Base-by-base conservation (phyloP, 306 rosid species). In the Phaseolus lunatus region DNA sequence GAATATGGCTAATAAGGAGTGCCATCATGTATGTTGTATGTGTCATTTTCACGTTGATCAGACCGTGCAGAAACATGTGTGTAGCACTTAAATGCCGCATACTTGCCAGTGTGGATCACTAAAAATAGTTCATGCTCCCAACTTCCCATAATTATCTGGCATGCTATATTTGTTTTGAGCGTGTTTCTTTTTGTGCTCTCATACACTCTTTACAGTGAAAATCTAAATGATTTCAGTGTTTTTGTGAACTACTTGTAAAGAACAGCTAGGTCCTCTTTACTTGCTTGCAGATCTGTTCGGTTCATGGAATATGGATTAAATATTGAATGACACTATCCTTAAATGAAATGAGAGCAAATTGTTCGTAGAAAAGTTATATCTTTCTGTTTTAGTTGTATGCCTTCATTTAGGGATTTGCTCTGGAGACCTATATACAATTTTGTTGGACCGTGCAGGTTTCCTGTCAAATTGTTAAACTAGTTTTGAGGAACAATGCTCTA, bases 401-500 rank as follows among this genome's bases (percentile, higher is more conserved):
- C 75, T 75, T 49, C 76, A 54, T 73, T 72, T 85, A 73, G 87
- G 88, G 72, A 58, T 76, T 86, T 84, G 87, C 79, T 86, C 75
- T 81, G 83, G 90, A 19, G 59, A 87, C 76, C 86, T 80, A 85
- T 82, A 58, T 86, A 73, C 61, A 52, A 58, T 90, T 82, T 87
- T 92, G 89, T 88, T 87, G 87, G 87, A 84, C 84, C 75, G 41
- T 89, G 95, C 97, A 95, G 99, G 99, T 90, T 80, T 89, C 94
- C 59, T 82, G 84, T 80, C 95, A 78, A 70, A 81, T 92, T 83
- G 87, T 85, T 87, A 95, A 95, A 90, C 97, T 95, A 77, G 99
- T 95, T 85, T 85, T 95, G 93, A 89, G 99, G 91, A 95, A 92
- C 96, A 95, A 95, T 89, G 99, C 99, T 81, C 88, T 95, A 73